phyloP scores from a whole-genome alignment of 148 eudicot genomes.

The Rheum nobile region DNA sequence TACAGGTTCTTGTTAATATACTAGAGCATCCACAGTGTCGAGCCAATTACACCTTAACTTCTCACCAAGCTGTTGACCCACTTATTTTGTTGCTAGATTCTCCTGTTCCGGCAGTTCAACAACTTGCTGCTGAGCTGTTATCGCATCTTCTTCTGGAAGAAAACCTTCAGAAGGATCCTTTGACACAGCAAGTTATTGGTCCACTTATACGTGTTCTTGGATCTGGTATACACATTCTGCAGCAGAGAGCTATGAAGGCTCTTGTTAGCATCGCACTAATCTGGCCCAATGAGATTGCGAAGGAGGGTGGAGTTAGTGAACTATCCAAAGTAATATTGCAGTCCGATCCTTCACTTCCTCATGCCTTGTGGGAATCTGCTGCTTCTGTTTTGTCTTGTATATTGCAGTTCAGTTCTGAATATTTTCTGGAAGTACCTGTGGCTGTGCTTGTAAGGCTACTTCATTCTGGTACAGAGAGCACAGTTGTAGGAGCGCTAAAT shows the following conservation, averaged over 20 bases:
- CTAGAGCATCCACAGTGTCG: conserved; percentile 88
- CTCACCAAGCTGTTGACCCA: conserved; percentile 85
- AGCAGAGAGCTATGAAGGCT: conserved; percentile 85
- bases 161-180: conserved; percentile 73
- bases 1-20: conserved; percentile 91
- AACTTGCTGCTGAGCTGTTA: conserved; percentile 86
- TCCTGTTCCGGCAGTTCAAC: conserved; percentile 73
- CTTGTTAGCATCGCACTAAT: conserved; percentile 62
- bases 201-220: conserved; percentile 81
- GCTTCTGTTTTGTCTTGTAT: conserved; percentile 78
- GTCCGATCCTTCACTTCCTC: conserved; percentile 82
- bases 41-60: conserved; percentile 50
- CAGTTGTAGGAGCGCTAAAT: conserved; percentile 78
- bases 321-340: conserved; percentile 84
- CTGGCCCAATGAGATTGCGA: conserved; percentile 98
- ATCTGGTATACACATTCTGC: conserved; percentile 70
- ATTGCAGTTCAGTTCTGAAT: conserved; percentile 92
- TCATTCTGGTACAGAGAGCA: conserved; percentile 77
- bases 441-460: conserved; percentile 90
- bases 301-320: conserved; percentile 89
- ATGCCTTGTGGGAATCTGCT: conserved; percentile 89
- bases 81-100: conserved; percentile 80
- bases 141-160: conserved; percentile 77
- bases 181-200: conserved; percentile 73
- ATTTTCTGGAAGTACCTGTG: conserved; percentile 87